Evolutionary conservation across 768 basidiomycete genomes (phyloP).

Genomic region (Xerocomellus amylosporus): DNA sequence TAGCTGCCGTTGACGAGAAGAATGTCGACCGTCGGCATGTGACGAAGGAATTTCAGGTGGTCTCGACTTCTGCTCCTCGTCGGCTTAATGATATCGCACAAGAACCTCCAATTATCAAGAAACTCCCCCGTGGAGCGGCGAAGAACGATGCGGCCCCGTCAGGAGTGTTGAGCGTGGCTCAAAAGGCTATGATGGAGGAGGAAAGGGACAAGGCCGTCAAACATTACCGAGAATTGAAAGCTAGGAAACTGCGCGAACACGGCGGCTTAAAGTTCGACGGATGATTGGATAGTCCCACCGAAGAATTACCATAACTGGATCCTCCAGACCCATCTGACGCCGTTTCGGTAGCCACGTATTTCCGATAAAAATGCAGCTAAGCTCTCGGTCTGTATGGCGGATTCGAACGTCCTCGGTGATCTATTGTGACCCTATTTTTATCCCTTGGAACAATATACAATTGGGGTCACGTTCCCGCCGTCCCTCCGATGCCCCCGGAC

Average conservation of each 20-base stretch:
- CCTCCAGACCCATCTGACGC: neutral
- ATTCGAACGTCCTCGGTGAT: conserved; percentile 5
- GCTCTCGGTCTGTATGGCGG: neutral
- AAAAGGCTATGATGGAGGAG: conserved; percentile 72
- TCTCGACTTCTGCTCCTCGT: conserved; percentile 54
- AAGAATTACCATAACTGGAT: conserved; percentile 11
- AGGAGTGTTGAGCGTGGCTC: conserved; percentile 67
- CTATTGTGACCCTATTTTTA: conserved; percentile 5
- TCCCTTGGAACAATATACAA: neutral
- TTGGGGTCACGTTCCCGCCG: neutral
- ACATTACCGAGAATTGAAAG: conserved; percentile 69
- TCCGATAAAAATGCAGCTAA: conserved; percentile 3
- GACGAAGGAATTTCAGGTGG: conserved; percentile 46
- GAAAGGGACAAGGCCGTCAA: conserved; percentile 69
- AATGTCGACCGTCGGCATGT: conserved; percentile 18
- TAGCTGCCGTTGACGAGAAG: conserved; percentile 15
- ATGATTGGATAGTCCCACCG: conserved; percentile 6
- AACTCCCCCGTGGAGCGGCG: conserved; percentile 47
- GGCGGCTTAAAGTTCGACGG: conserved; percentile 9
- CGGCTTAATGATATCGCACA: conserved; percentile 70
- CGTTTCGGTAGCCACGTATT: neutral
- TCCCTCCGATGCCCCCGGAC: conserved; percentile 1
- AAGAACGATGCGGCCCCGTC: conserved; percentile 28
- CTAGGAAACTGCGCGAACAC: conserved; percentile 34
- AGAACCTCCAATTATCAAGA: conserved; percentile 63